Base-by-base conservation (phyloP, 1,284 basidiomycete genomes). In the Leccinum holopus region DNA sequence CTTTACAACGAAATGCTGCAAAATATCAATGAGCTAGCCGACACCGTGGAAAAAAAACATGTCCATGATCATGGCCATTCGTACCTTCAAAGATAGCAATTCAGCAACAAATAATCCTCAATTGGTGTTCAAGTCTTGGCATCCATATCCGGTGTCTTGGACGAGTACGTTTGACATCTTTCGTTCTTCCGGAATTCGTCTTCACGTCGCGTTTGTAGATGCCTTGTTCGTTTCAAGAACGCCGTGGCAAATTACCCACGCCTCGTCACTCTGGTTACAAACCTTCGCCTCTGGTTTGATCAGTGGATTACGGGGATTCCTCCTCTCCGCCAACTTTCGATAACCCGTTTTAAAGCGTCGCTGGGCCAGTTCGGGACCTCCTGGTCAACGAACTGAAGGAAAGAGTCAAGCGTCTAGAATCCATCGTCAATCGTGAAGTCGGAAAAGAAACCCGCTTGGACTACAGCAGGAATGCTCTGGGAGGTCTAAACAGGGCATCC, bases 181-280 rank as follows among this genome's bases (percentile, higher is more conserved):
- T 6, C 8, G 53, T n/a, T 1, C 28, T 41, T 8, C 0, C 12
- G 35, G 41, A 14, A 5, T 14, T 32, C 2, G 0, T 47, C 4
- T 28, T 61, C 1, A 63, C 18, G 3, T 33, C 2, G 3, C 5
- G 49, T 33, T 35, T 5, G 2, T 11, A 90, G 87, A 66, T 86
- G 81, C 58, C 68, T 88, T 18, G 80, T 80, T 0, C 84, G 86
- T 1, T 88, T 87, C 76, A 87, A 87, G 69, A 80, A 83, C 32
- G 81, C 81, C 0, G 70, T 81, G 1, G 76, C 77, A 0, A 77
- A 71, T n/a, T 78, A 87, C 60, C 82, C 84, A 0, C 67, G 75
- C n/a, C 67, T 88, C 1, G 69, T 68, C 1, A 58, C 66, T 0
- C 70, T 86, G 16, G 79, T 85, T 2, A 67, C 71, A 9, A 72